Evolutionary conservation across 2,329 filamentous ascomycete species (phyloP).

Genomic region (Venturia carpophila): DNA sequence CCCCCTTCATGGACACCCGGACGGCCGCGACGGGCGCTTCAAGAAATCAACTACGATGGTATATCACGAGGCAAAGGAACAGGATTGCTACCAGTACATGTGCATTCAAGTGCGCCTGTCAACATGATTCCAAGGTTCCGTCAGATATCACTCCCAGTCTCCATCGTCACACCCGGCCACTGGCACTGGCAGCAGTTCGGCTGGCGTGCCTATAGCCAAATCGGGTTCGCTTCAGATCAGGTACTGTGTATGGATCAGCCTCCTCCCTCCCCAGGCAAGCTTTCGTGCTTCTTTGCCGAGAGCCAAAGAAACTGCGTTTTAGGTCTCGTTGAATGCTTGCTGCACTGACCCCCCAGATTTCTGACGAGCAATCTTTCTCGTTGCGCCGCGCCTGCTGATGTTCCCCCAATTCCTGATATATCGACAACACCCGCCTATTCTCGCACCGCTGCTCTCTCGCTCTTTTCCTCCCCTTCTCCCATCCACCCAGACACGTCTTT

Average conservation of each 20-base stretch:
- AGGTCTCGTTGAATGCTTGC: conserved; percentile 12
- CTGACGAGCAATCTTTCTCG: conserved; percentile 13
- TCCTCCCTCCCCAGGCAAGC: conserved; percentile 4
- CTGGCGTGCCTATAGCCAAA: neutral
- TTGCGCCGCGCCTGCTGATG: conserved; percentile 18
- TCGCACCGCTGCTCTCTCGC: conserved; percentile 18
- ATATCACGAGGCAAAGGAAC: neutral
- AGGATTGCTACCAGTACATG: neutral
- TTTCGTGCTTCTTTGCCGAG: conserved; percentile 14
- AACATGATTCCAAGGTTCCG: neutral
- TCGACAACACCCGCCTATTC: conserved; percentile 17
- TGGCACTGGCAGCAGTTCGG: neutral
- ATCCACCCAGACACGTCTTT: conserved; percentile 20
- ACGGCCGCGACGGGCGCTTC: neutral
- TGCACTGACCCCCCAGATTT: conserved; percentile 6
- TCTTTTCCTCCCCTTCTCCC: conserved; percentile 18
- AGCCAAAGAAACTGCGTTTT: conserved; percentile 17
- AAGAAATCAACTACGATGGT: too few relatives aligned
- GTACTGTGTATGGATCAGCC: conserved; percentile 6
- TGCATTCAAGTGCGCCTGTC: too few relatives aligned
- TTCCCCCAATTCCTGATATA: conserved; percentile 21
- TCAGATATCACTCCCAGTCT: neutral
- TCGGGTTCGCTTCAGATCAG: conserved; percentile 3
- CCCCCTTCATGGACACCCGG: neutral
- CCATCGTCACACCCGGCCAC: neutral